Evolutionary conservation across 176 grass and related monocot genomes (phyloP).

Genomic region (Phyllostachys edulis): DNA sequence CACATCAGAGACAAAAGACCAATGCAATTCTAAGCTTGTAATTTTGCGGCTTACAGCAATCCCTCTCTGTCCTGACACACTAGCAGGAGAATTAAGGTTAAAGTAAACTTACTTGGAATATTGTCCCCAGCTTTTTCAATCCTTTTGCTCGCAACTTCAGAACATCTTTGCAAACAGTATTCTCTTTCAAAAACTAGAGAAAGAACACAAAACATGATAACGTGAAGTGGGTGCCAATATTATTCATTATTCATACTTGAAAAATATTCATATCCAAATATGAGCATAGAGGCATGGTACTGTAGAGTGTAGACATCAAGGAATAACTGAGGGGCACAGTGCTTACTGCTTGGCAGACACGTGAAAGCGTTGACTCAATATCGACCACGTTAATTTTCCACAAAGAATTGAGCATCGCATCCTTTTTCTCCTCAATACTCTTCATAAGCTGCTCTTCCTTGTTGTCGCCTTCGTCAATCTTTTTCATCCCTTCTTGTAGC

Average conservation of each 20-base stretch:
- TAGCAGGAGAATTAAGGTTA: background rate
- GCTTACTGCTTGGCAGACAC: slow-evolving; percentile 83
- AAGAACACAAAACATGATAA: slow-evolving; percentile 8
- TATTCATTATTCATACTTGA: background rate
- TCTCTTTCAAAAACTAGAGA: slow-evolving; percentile 80
- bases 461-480: slow-evolving; percentile 57
- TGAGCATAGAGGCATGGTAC: background rate
- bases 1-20: slow-evolving; percentile 9
- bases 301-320: background rate
- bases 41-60: background rate
- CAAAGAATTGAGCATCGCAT: slow-evolving; percentile 77
- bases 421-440: slow-evolving; percentile 87
- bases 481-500: slow-evolving; percentile 89
- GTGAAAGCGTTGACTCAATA: slow-evolving; percentile 83
- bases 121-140: slow-evolving; percentile 83
- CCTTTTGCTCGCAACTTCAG: slow-evolving; percentile 75
- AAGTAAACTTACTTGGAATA: slow-evolving; percentile 79
- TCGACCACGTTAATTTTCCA: slow-evolving; percentile 99
- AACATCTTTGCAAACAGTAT: slow-evolving; percentile 64
- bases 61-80: background rate
- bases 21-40: background rate
- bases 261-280: background rate
- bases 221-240: background rate
- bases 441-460: slow-evolving; percentile 58
- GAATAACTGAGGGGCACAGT: slow-evolving; percentile 8